Evolutionary conservation across 129 eudicot genomes (phyloP), one percentile per base, ranked within the genome.

Genomic region (Ambrosia artemisiifolia): DNA sequence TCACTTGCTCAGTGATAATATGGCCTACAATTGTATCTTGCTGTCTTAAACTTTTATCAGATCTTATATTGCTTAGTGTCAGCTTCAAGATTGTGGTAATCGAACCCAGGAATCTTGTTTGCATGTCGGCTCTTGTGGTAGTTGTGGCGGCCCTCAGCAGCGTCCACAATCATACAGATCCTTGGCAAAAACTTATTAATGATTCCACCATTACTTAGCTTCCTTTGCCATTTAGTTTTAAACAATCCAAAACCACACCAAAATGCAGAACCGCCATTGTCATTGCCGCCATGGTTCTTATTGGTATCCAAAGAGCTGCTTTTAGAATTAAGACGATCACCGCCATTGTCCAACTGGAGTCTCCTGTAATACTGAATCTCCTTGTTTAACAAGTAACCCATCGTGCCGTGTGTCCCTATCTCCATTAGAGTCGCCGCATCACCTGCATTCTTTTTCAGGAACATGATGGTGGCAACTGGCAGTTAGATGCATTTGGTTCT

Each of bases 341-440:
- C 10, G 17, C 75, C 79, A 61, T 19, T 28, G 16, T 79, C 86
- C 13, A 73, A 13, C 14, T 83, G 89, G 14, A 78, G 69, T 55
- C 67, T 74, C 11, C 53, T 80, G 76, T 78, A 92, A 71, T 83
- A 89, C 80, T 92, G 96, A 11, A 87, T 89, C 81, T 92, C 96
- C 70, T 78, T 83, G 85, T 72, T 92, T 57, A 92, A 69, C 47
- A 92, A 96, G 44, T 95, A 75, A 65, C 96, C 98, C 24, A 87
- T 79, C 0, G 96, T 92, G 20, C 96, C 98, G 11, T 74, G 82
- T 0, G 95, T 87, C 68, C 98, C 98, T 32, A 89, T 80, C 59
- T 81, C 85, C 11, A 86, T 54, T 1, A 88, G 95, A 67, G 80
- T 83, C 2, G 69, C 46, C 66, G 72, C 62, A 17, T 50, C 47